phyloP scores from a whole-genome alignment of 129 eudicot species.

The Rutidosis leptorrhynchoides region DNA sequence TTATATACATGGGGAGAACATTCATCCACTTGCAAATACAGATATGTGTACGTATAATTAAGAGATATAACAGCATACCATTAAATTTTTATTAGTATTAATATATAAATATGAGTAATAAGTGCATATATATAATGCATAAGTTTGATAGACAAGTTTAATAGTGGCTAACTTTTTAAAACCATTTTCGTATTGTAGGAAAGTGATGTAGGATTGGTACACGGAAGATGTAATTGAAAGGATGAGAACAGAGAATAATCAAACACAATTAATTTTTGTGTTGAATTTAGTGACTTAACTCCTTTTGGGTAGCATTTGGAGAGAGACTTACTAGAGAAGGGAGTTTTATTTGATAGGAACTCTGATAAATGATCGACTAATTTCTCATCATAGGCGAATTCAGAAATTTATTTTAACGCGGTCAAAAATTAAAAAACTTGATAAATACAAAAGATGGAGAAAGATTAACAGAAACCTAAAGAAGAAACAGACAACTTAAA shows the following conservation, averaged over 20 bases:
- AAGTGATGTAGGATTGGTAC: constrained; percentile 25
- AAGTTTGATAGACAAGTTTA: background rate
- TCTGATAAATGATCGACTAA: too few species aligned
- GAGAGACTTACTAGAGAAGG: too few species aligned
- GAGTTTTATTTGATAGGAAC: too few species aligned
- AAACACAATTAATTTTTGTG: constrained; percentile 19
- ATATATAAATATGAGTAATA: background rate
- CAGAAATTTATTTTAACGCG: too few species aligned
- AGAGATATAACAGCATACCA: too few species aligned
- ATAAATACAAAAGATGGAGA: too few species aligned
- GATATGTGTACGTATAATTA: background rate
- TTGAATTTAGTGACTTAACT: constrained; percentile 4
- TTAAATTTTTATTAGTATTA: background rate
- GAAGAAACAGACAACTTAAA: too few species aligned
- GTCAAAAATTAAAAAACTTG: too few species aligned
- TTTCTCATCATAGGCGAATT: too few species aligned
- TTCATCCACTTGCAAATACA: constrained; percentile 25
- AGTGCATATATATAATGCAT: constrained; percentile 3
- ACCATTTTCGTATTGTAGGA: constrained; percentile 5
- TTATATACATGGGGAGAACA: constrained; percentile 4
- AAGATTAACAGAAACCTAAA: too few species aligned
- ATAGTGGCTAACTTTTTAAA: background rate
- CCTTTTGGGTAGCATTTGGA: constrained; percentile 1
- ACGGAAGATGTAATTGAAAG: constrained; percentile 5
- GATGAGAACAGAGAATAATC: background rate